A percentile compares a stretch with the other conserved stretches of the same genome.
Conservation (phyloP, 306 rosid genomes). For the Hippophae gyantsensis region DNA sequence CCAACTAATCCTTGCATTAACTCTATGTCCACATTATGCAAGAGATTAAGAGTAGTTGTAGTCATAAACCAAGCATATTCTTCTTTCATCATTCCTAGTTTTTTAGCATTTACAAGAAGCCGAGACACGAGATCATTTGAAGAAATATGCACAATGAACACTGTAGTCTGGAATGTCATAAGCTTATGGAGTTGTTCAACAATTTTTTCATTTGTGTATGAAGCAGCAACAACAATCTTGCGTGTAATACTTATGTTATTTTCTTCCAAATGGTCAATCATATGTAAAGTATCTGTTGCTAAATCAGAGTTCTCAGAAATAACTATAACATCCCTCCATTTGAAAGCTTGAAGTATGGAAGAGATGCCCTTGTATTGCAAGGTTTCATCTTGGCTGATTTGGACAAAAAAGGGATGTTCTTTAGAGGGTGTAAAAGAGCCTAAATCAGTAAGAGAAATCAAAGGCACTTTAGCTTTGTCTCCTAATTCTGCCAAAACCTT, state of each 20-base stretch:
- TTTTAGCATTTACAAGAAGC: constrained; percentile 2
- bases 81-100: constrained; percentile 8
- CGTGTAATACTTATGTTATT: neutral
- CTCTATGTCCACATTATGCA: constrained; percentile 3
- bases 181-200: constrained; percentile 6
- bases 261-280: constrained; percentile 1
- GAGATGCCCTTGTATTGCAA: neutral
- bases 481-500: constrained; percentile 14
- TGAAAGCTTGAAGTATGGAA: constrained; percentile 1
- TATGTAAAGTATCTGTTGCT: neutral
- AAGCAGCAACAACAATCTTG: neutral
- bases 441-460: constrained; percentile 6
- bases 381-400: constrained; percentile 1
- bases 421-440: neutral
- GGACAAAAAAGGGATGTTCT: constrained; percentile 7
- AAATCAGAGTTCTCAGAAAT: neutral
- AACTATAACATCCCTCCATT: constrained; percentile 8
- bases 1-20: constrained; percentile 8
- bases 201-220: constrained; percentile 5
- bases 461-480: constrained; percentile 11
- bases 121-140: neutral
- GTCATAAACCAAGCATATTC: constrained; percentile 11
- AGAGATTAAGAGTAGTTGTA: neutral
- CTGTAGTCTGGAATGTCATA: neutral
- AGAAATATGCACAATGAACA: constrained; percentile 15